Conservation (phyloP, 2,329 filamentous ascomycete genomes). For the Ceratocystiopsis minuta region DNA sequence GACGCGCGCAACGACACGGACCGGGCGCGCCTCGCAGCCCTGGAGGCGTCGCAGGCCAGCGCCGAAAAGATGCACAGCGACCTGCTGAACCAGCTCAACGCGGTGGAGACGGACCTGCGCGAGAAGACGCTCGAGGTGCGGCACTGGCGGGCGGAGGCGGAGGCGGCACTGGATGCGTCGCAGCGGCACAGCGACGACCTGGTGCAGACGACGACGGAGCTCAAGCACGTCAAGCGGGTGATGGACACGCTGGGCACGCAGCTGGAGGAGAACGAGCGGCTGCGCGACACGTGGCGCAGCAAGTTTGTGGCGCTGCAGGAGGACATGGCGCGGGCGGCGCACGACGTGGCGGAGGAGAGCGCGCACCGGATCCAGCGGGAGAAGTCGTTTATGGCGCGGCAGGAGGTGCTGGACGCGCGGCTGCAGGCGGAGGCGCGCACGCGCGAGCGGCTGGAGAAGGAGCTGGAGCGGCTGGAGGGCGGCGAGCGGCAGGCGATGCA, state of each 20-base stretch:
- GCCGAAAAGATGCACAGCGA: constrained; percentile 35
- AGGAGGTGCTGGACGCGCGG: constrained; percentile 60
- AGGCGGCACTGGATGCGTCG: constrained; percentile 34
- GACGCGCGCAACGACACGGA: constrained; percentile 38
- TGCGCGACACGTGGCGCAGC: constrained; percentile 65
- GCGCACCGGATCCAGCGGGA: constrained; percentile 62
- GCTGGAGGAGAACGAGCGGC: constrained; percentile 67
- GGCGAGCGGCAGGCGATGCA: constrained; percentile 48
- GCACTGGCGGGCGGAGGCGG: constrained; percentile 45
- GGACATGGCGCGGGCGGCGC: constrained; percentile 64
- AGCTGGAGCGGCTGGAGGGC: constrained; percentile 46
- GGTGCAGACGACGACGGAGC: constrained; percentile 33
- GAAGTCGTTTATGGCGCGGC: constrained; percentile 58
- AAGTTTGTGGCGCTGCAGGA: constrained; percentile 77
- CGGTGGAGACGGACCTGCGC: constrained; percentile 35
- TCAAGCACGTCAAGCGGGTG: constrained; percentile 56
- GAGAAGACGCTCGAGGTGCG: constrained; percentile 37
- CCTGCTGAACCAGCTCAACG: constrained; percentile 34
- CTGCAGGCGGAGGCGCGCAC: constrained; percentile 59
- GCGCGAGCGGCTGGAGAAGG: constrained; percentile 46
- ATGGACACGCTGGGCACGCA: constrained; percentile 60
- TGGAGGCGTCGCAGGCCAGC: constrained; percentile 49
- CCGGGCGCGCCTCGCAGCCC: constrained; percentile 42
- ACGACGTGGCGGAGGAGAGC: constrained; percentile 69
- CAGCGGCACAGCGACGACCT: constrained; percentile 32